phyloP scores from a whole-genome alignment of 129 eudicot genomes.

The Pseudognaphalium luteoalbum region DNA sequence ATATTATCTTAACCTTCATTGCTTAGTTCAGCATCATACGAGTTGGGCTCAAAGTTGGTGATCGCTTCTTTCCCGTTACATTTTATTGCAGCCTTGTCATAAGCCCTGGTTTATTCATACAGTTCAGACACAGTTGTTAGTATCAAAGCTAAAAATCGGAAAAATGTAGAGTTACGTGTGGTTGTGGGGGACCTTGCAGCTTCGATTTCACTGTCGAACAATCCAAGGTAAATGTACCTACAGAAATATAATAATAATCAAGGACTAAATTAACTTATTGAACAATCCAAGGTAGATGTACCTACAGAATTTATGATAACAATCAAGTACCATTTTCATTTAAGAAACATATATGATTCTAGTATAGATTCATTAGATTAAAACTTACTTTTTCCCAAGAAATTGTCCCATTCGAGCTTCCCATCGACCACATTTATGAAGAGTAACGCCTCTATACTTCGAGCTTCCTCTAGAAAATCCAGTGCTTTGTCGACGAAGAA shows the following conservation, averaged over 20 bases:
- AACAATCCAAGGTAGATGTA: slow-evolving; percentile 53
- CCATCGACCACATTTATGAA: slow-evolving; percentile 90
- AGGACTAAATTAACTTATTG: slow-evolving; percentile 41
- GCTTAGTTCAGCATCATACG: slow-evolving; percentile 43
- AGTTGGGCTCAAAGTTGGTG: slow-evolving; percentile 69
- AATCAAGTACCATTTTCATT: not conserved
- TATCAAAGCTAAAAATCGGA: not conserved
- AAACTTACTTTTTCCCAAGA: slow-evolving; percentile 75
- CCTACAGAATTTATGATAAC: not conserved
- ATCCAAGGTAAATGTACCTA: slow-evolving; percentile 70
- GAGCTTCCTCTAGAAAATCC: slow-evolving; percentile 84
- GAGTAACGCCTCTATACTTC: slow-evolving; percentile 74
- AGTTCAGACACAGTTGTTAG: not conserved
- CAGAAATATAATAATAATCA: not conserved
- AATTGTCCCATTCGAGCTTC: slow-evolving; percentile 93
- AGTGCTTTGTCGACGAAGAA: slow-evolving; percentile 90
- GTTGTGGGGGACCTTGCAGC: slow-evolving; percentile 67
- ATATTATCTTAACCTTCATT: not conserved
- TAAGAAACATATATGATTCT: not conserved
- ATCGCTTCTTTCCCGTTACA: slow-evolving; percentile 80
- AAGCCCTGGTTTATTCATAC: slow-evolving; percentile 50
- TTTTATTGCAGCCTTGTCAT: slow-evolving; percentile 74
- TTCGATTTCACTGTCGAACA: slow-evolving; percentile 82
- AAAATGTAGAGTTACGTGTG: not conserved
- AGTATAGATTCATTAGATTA: not conserved